Conservation (phyloP, 2,329 filamentous ascomycete genomes). For the Nakataea oryzae region DNA sequence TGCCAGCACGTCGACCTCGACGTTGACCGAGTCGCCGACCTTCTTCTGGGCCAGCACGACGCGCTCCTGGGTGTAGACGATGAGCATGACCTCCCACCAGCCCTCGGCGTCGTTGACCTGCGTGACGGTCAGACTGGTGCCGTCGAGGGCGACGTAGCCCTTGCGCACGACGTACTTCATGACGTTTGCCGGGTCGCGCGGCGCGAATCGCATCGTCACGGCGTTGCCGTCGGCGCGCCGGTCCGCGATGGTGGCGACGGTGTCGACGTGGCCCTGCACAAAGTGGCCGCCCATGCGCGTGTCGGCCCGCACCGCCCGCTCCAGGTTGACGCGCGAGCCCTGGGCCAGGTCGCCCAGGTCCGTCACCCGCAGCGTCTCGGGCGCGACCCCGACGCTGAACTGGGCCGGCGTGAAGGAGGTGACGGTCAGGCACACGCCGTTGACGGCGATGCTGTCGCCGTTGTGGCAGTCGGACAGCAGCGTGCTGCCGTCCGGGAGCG, state of each 20-base stretch:
- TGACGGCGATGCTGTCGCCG: slow-evolving; percentile 90
- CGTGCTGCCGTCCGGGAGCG: slow-evolving; percentile 51
- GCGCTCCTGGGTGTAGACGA: slow-evolving; percentile 90
- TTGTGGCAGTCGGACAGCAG: slow-evolving; percentile 77
- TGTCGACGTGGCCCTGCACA: slow-evolving; percentile 95
- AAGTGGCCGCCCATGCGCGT: slow-evolving; percentile 98
- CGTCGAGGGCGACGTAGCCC: slow-evolving; percentile 89
- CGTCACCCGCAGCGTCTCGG: slow-evolving; percentile 90
- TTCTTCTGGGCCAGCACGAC: slow-evolving; percentile 74
- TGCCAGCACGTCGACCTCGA: slow-evolving; percentile 82
- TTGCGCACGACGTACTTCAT: slow-evolving; percentile 91
- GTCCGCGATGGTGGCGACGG: slow-evolving; percentile 63
- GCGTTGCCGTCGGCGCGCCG: slow-evolving; percentile 81
- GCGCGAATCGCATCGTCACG: slow-evolving; percentile 73
- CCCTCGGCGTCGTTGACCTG: slow-evolving; percentile 67
- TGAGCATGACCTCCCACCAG: slow-evolving; percentile 96
- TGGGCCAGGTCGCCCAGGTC: slow-evolving; percentile 70
- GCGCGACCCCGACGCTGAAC: slow-evolving; percentile 91
- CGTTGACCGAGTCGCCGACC: slow-evolving; percentile 72
- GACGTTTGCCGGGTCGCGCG: slow-evolving; percentile 50
- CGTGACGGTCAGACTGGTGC: slow-evolving; percentile 88
- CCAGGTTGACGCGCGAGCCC: slow-evolving; percentile 72
- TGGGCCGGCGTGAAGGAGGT: slow-evolving; percentile 40
- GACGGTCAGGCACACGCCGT: slow-evolving; percentile 92
- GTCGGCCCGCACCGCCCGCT: slow-evolving; percentile 80